Base-by-base conservation (phyloP, 2,329 filamentous ascomycete species). In the Neonectria neomacrospora region DNA sequence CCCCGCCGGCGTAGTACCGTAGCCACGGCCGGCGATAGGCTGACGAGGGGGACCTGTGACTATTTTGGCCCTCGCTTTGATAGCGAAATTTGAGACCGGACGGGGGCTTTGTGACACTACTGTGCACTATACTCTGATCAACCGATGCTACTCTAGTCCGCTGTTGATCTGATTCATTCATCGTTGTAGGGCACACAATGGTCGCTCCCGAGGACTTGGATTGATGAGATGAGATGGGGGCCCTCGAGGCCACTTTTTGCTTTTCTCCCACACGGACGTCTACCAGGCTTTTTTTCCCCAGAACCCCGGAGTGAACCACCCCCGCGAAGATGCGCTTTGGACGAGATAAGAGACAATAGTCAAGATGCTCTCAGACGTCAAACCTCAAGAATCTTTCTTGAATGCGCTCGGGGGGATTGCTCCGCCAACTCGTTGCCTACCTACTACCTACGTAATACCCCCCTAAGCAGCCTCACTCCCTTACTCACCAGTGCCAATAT, bases 271-370 rank as follows among this genome's bases (percentile, higher is more conserved):
- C 59, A 63, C 54, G 34, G 55, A 45, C 52, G 28, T 42, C 52
- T 52, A 45, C 61, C 54, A 63, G 54, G n/a, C 37, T 55, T 20
- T 37, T 55, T 20, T 37, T 63, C 61, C 61, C 61, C 61, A 20
- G 55, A 63, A 52, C 56, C 52, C 61, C 61, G 30, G 59, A 53
- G 32, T 51, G 39, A 41, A 53, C 23, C 23, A 26, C 3, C 54
- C 60, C 51, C 50, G 39, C 51, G 51, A 52, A 55, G 34, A 18
- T 45, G 51, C 16, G 55, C 9, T 44, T 45, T 23, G 28, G 23
- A 26, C 23, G 23, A 37, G 34, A 37, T 26, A 26, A 26, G 23
- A 26, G 23, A 26, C 23, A 26, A 26, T 3, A 26, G 23, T 3
- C 23, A 26, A 26, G 23, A n/a, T n/a, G n/a, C n/a, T n/a, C n/a